phyloP scores from a whole-genome alignment of 2,329 filamentous ascomycete species.

The Drechslera avenae region DNA sequence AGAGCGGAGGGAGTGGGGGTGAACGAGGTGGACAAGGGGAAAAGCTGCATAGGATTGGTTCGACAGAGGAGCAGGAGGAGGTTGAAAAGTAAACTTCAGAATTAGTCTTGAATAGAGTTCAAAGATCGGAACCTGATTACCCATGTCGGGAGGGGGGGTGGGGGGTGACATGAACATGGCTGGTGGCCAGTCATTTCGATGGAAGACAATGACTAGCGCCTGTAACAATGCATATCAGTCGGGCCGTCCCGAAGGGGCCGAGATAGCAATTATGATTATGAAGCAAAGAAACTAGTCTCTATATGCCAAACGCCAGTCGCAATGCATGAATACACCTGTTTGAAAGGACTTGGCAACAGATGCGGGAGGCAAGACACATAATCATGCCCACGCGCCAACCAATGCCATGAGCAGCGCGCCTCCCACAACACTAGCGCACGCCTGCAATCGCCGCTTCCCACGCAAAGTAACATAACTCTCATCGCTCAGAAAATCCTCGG shows the following conservation, averaged over 20 bases:
- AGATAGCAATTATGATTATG: too few species aligned
- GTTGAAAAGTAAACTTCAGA: constrained; percentile 52
- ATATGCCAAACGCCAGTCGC: constrained; percentile 9
- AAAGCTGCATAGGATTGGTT: constrained; percentile 52
- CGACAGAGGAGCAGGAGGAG: constrained; percentile 66
- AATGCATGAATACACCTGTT: constrained; percentile 8
- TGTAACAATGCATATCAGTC: too few species aligned
- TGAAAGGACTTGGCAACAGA: constrained; percentile 2
- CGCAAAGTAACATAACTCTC: constrained; percentile 65
- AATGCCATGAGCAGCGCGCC: constrained; percentile 69
- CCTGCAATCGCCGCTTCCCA: constrained; percentile 64
- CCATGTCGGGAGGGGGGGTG: too few species aligned
- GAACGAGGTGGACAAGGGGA: constrained; percentile 30
- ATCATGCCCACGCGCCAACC: constrained; percentile 68
- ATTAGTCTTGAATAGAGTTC: too few species aligned
- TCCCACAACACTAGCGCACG: constrained; percentile 64
- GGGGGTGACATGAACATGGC: too few species aligned
- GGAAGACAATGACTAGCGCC: too few species aligned
- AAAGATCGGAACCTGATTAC: too few species aligned
- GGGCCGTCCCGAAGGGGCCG: too few species aligned
- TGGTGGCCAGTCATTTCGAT: too few species aligned
- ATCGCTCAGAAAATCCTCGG: constrained; percentile 64
- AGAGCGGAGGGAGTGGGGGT: constrained; percentile 23
- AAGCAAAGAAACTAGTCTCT: too few species aligned
- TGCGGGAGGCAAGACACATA: neutral